A percentile compares a stretch with the other conserved stretches of the same genome.
phyloP scores from a whole-genome alignment of 306 rosid species.

The Leucaena leucocephala region DNA sequence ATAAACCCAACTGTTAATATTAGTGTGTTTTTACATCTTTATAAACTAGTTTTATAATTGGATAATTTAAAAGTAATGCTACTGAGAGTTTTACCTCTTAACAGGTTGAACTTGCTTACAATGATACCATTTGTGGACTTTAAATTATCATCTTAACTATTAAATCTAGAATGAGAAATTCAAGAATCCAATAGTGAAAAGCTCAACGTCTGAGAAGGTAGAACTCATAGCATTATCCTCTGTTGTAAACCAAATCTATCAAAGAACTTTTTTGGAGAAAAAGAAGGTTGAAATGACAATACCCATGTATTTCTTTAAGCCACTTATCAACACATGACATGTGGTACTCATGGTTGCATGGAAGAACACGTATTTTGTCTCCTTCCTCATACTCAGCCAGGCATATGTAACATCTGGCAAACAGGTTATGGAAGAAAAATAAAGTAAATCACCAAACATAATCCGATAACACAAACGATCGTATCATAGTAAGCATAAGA shows the following conservation, averaged over 20 bases:
- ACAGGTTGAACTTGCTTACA: background rate
- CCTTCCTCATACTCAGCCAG: constrained; percentile 94
- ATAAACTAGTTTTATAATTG: background rate
- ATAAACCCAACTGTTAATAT: background rate
- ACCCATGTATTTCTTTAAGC: constrained; percentile 99
- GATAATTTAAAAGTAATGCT: background rate
- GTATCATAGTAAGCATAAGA: constrained; percentile 6
- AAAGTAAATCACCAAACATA: background rate
- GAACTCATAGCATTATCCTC: background rate
- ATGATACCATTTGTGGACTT: background rate
- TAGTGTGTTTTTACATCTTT: too few species aligned
- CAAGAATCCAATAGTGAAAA: background rate
- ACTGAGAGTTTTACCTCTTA: background rate
- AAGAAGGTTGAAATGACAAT: constrained; percentile 25
- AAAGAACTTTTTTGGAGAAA: background rate
- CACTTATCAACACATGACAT: constrained; percentile 93
- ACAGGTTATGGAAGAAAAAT: constrained; percentile 16
- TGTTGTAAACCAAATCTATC: background rate
- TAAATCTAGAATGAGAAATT: background rate
- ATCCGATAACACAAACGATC: background rate
- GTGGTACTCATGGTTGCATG: constrained; percentile 92
- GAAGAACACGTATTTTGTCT: constrained; percentile 90
- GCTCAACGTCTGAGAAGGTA: background rate
- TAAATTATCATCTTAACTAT: background rate
- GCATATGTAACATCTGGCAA: constrained; percentile 88